Evolutionary conservation across 768 basidiomycete species (phyloP), one percentile per base, ranked within the genome.

Genomic region (Kwoniella newhampshirensis): DNA sequence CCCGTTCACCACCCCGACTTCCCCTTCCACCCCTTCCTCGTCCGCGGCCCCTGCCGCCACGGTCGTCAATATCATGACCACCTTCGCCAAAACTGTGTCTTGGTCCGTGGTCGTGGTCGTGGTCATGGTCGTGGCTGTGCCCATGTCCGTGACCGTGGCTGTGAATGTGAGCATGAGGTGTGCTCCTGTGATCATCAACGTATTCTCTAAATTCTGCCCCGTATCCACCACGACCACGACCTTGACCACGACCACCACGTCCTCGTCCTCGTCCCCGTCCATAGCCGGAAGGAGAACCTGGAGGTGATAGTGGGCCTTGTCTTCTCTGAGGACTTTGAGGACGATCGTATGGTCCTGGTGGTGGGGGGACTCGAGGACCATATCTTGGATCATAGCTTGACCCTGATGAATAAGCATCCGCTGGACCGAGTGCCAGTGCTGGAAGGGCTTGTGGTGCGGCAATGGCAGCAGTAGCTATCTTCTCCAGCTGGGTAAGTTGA

Each of bases 401-500:
- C 26, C 17, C 21, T 7, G 44, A 23, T 13, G 44, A 11, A 17
- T 23, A 28, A 7, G 44, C 15, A 4, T 28, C 44, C 13, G 20
- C n/a, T n/a, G n/a, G 26, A 17, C 6, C 20, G 26, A 12, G n/a
- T 6, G 4, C 8, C 20, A 8, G 42, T 6, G 43, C 41, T 11
- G 30, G 42, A 17, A 12, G 43, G 27, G 52, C 17, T 13, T 26
- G 53, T 13, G 42, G 11, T 11, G 23, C 5, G 21, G 37, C 23
- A 46, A 13, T 18, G 7, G 54, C 42, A 46, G 41, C n/a, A n/a
- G 55, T 43, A 15, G 57, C 48, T 25, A 58, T 41, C 44, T 59
- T 53, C 25, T 62, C 60, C 15, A 62, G 21, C 23, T 51, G 51
- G 3, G 60, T 45, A 3, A 62, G 57, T 27, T 62, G 60, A 17